A percentile compares a stretch with the other conserved stretches of the same genome.
phyloP scores from a whole-genome alignment of 192 early-diverging fungal species.

The Coemansia sp. region DNA sequence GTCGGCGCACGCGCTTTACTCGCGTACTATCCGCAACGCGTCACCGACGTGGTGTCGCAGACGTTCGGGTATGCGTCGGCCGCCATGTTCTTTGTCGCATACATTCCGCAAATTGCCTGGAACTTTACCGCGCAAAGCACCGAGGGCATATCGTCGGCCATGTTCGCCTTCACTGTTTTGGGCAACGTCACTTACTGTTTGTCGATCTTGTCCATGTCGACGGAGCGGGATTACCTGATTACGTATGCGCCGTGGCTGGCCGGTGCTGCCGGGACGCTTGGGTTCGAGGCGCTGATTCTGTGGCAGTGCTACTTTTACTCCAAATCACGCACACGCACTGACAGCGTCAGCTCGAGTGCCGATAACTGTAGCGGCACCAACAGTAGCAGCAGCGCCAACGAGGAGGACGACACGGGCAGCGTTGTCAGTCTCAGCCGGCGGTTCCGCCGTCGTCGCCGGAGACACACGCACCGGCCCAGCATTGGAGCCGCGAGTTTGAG shows the following conservation, averaged over 20 bases:
- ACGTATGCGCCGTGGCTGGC: conserved; percentile 50
- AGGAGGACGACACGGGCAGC: conserved; percentile 18
- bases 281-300: conserved; percentile 41
- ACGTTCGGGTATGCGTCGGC: conserved; percentile 75
- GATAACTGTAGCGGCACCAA: neutral
- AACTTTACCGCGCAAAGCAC: conserved; percentile 70
- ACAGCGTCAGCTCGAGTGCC: conserved; percentile 1
- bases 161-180: conserved; percentile 81
- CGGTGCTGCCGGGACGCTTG: conserved; percentile 48
- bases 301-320: conserved; percentile 53
- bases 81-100: conserved; percentile 65
- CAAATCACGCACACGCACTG: neutral
- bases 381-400: conserved; percentile 9
- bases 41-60: conserved; percentile 57
- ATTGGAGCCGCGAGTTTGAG: neutral
- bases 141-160: conserved; percentile 75
- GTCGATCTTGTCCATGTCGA: conserved; percentile 41
- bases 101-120: conserved; percentile 81
- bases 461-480: conserved; percentile 11
- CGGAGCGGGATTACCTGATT: conserved; percentile 37
- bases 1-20: conserved; percentile 28
- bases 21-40: conserved; percentile 36
- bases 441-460: conserved; percentile 25
- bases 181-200: conserved; percentile 65
- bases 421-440: conserved; percentile 10